Conservation (phyloP, 768 basidiomycete species). For the Termitomyces bulborhizus region DNA sequence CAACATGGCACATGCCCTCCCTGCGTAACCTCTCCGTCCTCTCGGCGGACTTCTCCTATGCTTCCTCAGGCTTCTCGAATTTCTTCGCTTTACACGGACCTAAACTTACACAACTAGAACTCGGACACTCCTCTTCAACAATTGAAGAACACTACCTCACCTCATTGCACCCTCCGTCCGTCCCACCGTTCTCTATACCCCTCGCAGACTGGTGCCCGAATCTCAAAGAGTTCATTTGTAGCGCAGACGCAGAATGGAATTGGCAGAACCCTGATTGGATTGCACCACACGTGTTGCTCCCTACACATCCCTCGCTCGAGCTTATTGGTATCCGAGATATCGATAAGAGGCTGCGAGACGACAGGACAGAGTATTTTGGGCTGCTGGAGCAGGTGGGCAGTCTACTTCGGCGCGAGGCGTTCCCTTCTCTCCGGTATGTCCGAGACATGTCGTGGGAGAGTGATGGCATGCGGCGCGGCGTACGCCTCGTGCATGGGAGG, state of each 20-base stretch:
- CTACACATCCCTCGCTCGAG: conserved; percentile 52
- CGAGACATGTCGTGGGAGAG: conserved; percentile 61
- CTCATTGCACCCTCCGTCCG: conserved; percentile 30
- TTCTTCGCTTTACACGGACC: conserved; percentile 66
- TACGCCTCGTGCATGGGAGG: conserved; percentile 1
- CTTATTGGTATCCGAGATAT: conserved; percentile 72
- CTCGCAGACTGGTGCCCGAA: conserved; percentile 69
- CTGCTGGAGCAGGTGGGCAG: conserved; percentile 60
- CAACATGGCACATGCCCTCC: conserved; percentile 60
- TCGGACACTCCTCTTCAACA: conserved; percentile 63
- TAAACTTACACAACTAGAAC: conserved; percentile 58
- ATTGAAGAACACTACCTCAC: conserved; percentile 66
- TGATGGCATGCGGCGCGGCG: conserved; percentile 42
- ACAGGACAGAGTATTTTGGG: conserved; percentile 46
- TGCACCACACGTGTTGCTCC: conserved; percentile 66
- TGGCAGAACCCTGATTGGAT: conserved; percentile 80
- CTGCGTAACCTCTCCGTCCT: conserved; percentile 62
- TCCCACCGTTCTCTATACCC: conserved; percentile 31
- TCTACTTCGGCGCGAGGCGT: conserved; percentile 50
- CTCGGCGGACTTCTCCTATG: conserved; percentile 65
- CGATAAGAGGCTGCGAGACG: conserved; percentile 52
- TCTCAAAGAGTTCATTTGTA: conserved; percentile 63
- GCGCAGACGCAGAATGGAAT: conserved; percentile 76
- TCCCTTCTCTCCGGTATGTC: conserved; percentile 54
- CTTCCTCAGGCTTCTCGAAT: conserved; percentile 53